Percentiles rank a stretch among this genome's conserved stretches.
Evolutionary conservation across 179 eudicot genomes (phyloP).

Genomic region (Actinidia arguta): DNA sequence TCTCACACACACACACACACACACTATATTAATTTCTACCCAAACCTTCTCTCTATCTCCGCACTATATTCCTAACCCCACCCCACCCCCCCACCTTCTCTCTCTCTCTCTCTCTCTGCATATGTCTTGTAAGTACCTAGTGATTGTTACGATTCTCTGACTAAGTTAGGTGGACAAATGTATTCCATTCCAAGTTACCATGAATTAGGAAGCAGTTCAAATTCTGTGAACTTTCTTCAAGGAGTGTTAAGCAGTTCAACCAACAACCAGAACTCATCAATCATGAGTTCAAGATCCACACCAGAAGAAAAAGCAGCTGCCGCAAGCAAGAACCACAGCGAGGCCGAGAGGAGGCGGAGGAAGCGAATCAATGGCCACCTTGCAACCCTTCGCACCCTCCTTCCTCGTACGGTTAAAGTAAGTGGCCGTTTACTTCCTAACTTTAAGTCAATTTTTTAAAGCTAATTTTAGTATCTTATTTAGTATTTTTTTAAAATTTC

Average conservation of each 20-base stretch:
- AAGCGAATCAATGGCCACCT: constrained; percentile 84
- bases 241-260: constrained; percentile 13
- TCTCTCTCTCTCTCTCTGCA: background rate
- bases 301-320: constrained; percentile 64
- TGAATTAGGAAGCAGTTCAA: constrained; percentile 33
- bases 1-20: no score
- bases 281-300: constrained; percentile 14
- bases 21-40: background rate
- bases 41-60: background rate
- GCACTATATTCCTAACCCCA: background rate
- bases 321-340: constrained; percentile 79
- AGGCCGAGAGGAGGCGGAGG: constrained; percentile 86
- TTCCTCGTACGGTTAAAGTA: constrained; percentile 81
- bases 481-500: no score
- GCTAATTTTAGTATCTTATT: no score
- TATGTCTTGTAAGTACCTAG: background rate
- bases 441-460: no score
- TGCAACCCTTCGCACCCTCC: constrained; percentile 74
- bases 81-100: no score
- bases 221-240: constrained; percentile 27
- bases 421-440: no score
- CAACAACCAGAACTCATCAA: background rate
- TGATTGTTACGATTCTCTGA: background rate
- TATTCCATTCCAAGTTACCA: constrained; percentile 32
- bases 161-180: constrained; percentile 14